phyloP scores from a whole-genome alignment of 768 basidiomycete species.

The Auricularia sp. region DNA sequence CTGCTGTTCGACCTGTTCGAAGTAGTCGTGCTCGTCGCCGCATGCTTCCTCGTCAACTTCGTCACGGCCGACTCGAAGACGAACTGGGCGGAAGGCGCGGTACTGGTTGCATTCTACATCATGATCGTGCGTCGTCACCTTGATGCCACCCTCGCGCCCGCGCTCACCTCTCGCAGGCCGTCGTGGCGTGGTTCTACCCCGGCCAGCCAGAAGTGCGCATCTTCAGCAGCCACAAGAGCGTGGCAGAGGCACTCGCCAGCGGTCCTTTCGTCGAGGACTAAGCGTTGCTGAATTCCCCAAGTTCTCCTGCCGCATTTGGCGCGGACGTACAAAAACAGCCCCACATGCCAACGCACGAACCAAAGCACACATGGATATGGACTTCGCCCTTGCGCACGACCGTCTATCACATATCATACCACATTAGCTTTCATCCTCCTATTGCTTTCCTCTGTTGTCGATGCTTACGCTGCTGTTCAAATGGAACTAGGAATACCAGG shows the following conservation, averaged over 20 bases:
- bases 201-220: slow-evolving; percentile 40
- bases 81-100: slow-evolving; percentile 63
- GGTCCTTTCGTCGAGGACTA: not conserved
- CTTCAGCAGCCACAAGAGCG: not conserved
- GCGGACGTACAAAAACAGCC: no score
- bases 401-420: no score
- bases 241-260: not conserved
- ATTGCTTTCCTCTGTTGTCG: no score
- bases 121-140: slow-evolving; percentile 41
- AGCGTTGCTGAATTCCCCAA: not conserved
- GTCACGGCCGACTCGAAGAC: slow-evolving; percentile 71
- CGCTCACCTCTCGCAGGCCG: slow-evolving; percentile 28
- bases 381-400: no score
- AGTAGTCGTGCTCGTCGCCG: slow-evolving; percentile 43
- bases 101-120: slow-evolving; percentile 55
- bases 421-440: no score
- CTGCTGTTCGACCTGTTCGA: slow-evolving; percentile 67
- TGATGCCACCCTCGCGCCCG: not conserved
- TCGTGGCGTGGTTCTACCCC: slow-evolving; percentile 58
- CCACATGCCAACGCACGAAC: not conserved
- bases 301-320: no score
- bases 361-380: no score
- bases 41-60: slow-evolving; percentile 71
- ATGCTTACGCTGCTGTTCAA: no score
- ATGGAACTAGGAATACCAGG: no score